Evolutionary conservation across 495 filamentous ascomycete species (phyloP).

Genomic region (Thozetella sp.): DNA sequence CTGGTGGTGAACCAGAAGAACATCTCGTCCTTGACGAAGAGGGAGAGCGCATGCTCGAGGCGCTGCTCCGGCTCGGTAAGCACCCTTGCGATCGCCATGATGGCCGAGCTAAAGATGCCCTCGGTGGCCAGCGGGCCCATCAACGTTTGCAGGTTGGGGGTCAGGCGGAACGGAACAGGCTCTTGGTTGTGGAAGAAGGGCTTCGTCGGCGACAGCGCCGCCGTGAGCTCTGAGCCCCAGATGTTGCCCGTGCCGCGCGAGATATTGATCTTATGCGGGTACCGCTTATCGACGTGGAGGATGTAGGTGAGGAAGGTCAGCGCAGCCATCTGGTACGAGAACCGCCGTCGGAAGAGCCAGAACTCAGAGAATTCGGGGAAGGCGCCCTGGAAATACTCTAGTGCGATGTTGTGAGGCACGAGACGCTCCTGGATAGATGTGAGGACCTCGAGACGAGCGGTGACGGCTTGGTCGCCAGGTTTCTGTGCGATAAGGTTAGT

Average conservation of each 20-base stretch:
- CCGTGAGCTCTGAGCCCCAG: constrained; percentile 93
- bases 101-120: constrained; percentile 85
- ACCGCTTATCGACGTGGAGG: constrained; percentile 92
- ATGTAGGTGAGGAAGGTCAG: constrained; percentile 99
- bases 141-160: constrained; percentile 91
- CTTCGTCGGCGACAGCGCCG: constrained; percentile 75
- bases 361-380: constrained; percentile 92
- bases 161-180: constrained; percentile 94
- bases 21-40: constrained; percentile 98
- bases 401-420: constrained; percentile 76
- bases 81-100: constrained; percentile 96
- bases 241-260: constrained; percentile 88
- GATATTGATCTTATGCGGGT: constrained; percentile 92
- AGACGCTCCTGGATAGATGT: constrained; percentile 88
- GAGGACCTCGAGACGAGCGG: constrained; percentile 80
- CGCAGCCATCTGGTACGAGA: constrained; percentile 94
- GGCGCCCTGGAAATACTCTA: constrained; percentile 87
- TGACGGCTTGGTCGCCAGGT: constrained; percentile 64
- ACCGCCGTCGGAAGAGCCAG: constrained; percentile 96
- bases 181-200: constrained; percentile 94
- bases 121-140: constrained; percentile 96
- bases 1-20: constrained; percentile 92
- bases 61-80: constrained; percentile 91
- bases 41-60: constrained; percentile 85
- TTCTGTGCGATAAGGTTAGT: constrained; percentile 48